Conservation (phyloP, 768 basidiomycete genomes). For the Xerocomus brunneocitrinus region DNA sequence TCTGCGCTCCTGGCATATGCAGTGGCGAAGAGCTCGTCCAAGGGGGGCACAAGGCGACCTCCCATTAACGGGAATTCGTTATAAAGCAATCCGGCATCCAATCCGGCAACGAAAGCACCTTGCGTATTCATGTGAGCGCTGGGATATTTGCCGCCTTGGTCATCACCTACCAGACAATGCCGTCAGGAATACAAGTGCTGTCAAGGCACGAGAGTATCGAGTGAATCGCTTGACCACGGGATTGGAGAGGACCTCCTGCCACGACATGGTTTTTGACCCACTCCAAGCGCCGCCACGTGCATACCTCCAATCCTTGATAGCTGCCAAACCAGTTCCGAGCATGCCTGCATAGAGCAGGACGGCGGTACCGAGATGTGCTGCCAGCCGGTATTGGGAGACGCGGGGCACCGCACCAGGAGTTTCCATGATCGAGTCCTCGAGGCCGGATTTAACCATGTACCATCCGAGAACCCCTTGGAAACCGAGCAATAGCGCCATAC, state of each 20-base stretch:
- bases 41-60: slow-evolving; percentile 75
- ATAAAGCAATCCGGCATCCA: slow-evolving; percentile 95
- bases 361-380: slow-evolving; percentile 90
- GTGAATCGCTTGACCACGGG: slow-evolving; percentile 57
- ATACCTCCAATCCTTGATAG: slow-evolving; percentile 76
- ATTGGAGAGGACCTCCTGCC: slow-evolving; percentile 48
- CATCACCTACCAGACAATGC: slow-evolving; percentile 75
- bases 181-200: slow-evolving; percentile 82
- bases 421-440: slow-evolving; percentile 77
- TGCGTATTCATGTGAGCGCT: slow-evolving; percentile 6
- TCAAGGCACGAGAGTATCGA: slow-evolving; percentile 53
- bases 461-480: slow-evolving; percentile 91
- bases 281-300: slow-evolving; percentile 56
- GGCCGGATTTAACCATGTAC: slow-evolving; percentile 99
- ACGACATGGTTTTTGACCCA: slow-evolving; percentile 41
- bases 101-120: slow-evolving; percentile 98
- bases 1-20: slow-evolving; percentile 68
- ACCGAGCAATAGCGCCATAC: slow-evolving; percentile 78
- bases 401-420: slow-evolving; percentile 85
- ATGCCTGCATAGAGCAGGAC: slow-evolving; percentile 92
- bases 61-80: slow-evolving; percentile 99
- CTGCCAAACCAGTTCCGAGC: slow-evolving; percentile 72
- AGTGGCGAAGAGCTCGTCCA: slow-evolving; percentile 73
- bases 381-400: slow-evolving; percentile 94
- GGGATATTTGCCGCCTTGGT: not conserved